These are phyloP conservation scores for button mushroom (Agaricus bisporus) DNA, from an alignment of 768 basidiomycete species.

Conservation along the genomic window DNA sequence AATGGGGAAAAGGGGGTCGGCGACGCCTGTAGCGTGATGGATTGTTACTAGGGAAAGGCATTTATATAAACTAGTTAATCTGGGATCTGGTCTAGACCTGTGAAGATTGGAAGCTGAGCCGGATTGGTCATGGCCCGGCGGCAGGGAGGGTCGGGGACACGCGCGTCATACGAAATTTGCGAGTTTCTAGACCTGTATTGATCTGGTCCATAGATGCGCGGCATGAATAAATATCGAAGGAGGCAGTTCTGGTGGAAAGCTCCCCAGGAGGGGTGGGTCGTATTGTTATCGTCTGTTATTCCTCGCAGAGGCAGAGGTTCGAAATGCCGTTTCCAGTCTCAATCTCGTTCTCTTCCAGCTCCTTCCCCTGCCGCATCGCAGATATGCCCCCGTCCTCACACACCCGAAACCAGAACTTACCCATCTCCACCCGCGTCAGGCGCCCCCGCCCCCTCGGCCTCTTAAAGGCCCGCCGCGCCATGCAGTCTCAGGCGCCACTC, in stretches of 20 bases:
- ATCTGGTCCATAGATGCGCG: not conserved
- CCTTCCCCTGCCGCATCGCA: constrained; percentile 5
- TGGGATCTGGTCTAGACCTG: constrained; percentile 12
- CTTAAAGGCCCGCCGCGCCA: constrained; percentile 34
- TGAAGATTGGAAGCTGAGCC: constrained; percentile 5
- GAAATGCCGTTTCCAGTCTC: constrained; percentile 23
- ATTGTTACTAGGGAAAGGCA: constrained; percentile 2
- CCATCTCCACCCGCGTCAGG: constrained; percentile 13
- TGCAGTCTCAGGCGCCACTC: constrained; percentile 11
- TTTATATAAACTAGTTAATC: constrained; percentile 7
- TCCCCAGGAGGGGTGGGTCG: not conserved
- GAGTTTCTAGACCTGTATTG: constrained; percentile 10
- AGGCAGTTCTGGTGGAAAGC: not conserved
- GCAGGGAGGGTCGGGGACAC: constrained; percentile 1
- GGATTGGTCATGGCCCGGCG: constrained; percentile 7
- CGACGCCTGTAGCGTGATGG: constrained; percentile 43
- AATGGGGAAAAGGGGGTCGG: constrained; percentile 84
- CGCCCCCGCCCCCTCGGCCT: constrained; percentile 33
- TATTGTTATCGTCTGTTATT: constrained; percentile 10
- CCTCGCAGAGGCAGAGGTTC: not conserved
- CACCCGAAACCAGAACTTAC: not conserved
- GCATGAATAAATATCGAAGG: constrained; percentile 5
- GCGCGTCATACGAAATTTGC: constrained; percentile 6
- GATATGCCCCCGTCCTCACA: constrained; percentile 12
- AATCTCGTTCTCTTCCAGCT: constrained; percentile 15